Percentiles rank a stretch among this genome's conserved stretches.
These are phyloP conservation scores for Boletellus deceptivus DNA, from an alignment of 1,284 basidiomycete genomes.

Conservation along the genomic window DNA sequence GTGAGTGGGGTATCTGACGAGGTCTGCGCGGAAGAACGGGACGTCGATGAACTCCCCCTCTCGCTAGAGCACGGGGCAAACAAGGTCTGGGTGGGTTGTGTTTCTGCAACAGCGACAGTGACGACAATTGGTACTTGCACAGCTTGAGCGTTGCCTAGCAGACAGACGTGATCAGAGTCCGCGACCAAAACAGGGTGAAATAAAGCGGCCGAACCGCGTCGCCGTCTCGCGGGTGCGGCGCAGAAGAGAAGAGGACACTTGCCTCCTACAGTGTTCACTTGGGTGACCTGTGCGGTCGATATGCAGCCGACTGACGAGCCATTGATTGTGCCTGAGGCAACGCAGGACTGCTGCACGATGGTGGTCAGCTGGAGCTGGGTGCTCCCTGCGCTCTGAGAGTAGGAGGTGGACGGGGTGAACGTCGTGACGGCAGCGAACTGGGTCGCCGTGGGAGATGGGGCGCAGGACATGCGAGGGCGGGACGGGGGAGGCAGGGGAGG, in stretches of 20 bases:
- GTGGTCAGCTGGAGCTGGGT: conserved; percentile 31
- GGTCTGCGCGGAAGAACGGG: conserved; percentile 4
- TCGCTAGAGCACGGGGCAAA: conserved; percentile 33
- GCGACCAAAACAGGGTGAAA: not conserved
- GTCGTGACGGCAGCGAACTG: conserved; percentile 37
- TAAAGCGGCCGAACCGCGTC: conserved; percentile 1
- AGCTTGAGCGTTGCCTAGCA: conserved; percentile 32
- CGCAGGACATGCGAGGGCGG: conserved; percentile 32
- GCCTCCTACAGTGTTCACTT: conserved; percentile 36
- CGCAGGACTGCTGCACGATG: conserved; percentile 31
- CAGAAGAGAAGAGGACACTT: conserved; percentile 10
- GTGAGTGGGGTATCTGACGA: conserved; percentile 8
- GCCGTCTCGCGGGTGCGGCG: conserved; percentile 1
- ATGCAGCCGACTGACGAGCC: conserved; percentile 30
- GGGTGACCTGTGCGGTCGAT: conserved; percentile 25
- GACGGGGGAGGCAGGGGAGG: not conserved
- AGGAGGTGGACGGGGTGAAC: conserved; percentile 35
- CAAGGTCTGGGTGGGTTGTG: conserved; percentile 39
- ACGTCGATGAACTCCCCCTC: conserved; percentile 11
- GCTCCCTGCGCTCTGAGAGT: conserved; percentile 30
- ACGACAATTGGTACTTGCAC: conserved; percentile 37
- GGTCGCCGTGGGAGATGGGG: conserved; percentile 37
- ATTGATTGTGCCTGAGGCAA: conserved; percentile 27
- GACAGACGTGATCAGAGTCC: conserved; percentile 13
- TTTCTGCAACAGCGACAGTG: conserved; percentile 30